Conservation (phyloP, 176 grass and related monocot genomes). For the Typha latifolia region DNA sequence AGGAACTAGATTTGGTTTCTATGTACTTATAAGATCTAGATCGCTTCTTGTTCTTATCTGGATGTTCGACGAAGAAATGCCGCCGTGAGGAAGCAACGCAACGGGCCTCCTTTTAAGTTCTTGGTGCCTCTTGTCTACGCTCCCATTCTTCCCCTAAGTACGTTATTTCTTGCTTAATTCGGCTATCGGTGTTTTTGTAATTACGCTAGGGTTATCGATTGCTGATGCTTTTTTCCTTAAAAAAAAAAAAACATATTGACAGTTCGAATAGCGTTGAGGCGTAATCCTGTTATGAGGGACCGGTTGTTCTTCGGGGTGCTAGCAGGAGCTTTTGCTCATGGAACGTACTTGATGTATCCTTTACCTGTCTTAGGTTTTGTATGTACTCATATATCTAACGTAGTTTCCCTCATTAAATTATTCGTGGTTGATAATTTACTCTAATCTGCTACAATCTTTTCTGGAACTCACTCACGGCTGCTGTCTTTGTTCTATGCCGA, state of each 20-base stretch:
- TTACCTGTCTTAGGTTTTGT: neutral
- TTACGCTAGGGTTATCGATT: neutral
- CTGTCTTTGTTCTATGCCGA: no score
- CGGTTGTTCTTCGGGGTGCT: slow-evolving; percentile 87
- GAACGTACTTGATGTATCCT: slow-evolving; percentile 82
- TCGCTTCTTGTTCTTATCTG: neutral
- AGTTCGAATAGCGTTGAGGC: slow-evolving; percentile 83
- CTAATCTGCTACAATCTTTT: no score
- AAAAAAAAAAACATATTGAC: neutral
- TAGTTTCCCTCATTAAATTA: no score
- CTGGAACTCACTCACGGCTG: no score
- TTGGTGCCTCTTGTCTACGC: slow-evolving; percentile 83
- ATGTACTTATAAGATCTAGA: slow-evolving; percentile 2
- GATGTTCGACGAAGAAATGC: slow-evolving; percentile 22
- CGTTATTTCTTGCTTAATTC: neutral
- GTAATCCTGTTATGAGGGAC: slow-evolving; percentile 76
- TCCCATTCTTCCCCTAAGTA: slow-evolving; percentile 77
- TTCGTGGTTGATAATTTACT: no score
- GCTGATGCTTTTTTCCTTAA: slow-evolving; percentile 11
- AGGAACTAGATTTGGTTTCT: slow-evolving; percentile 4
- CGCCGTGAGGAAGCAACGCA: slow-evolving; percentile 38
- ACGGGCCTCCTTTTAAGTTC: slow-evolving; percentile 45
- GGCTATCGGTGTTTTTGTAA: neutral
- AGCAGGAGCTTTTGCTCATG: slow-evolving; percentile 76
- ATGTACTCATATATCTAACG: neutral